phyloP scores from a whole-genome alignment of 2,329 filamentous ascomycete species.

The Cercospora zeae-maydis region DNA sequence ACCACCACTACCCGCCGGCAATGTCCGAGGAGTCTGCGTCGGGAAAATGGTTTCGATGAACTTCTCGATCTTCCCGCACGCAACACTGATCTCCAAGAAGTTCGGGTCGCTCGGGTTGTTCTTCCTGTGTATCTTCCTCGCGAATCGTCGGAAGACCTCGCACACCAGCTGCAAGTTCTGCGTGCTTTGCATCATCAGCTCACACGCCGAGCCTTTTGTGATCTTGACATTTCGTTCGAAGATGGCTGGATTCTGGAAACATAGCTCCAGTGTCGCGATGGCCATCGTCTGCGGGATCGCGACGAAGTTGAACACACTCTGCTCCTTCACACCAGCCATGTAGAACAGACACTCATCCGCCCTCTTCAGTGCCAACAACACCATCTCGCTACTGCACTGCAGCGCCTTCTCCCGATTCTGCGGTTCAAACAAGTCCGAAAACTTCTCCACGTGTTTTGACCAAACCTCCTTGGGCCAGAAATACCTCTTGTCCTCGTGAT shows the following conservation, averaged over 20 bases:
- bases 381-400: slow-evolving; percentile 88
- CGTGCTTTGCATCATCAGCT: slow-evolving; percentile 86
- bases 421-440: slow-evolving; percentile 84
- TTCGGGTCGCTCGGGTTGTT: slow-evolving; percentile 92
- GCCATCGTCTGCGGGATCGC: slow-evolving; percentile 97
- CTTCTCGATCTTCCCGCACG: slow-evolving; percentile 90
- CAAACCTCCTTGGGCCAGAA: slow-evolving; percentile 98
- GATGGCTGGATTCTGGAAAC: slow-evolving; percentile 86
- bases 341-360: slow-evolving; percentile 96
- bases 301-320: slow-evolving; percentile 98
- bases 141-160: slow-evolving; percentile 74
- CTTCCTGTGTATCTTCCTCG: slow-evolving; percentile 81
- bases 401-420: slow-evolving; percentile 74
- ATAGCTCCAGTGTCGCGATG: slow-evolving; percentile 85
- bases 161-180: slow-evolving; percentile 82
- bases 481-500: slow-evolving; percentile 77
- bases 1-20: slow-evolving; percentile 34
- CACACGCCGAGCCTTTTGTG: slow-evolving; percentile 87
- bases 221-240: slow-evolving; percentile 93
- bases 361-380: slow-evolving; percentile 81
- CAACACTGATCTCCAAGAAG: slow-evolving; percentile 85
- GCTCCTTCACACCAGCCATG: slow-evolving; percentile 88
- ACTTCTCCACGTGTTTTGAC: slow-evolving; percentile 88
- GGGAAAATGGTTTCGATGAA: slow-evolving; percentile 95
- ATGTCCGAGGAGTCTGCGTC: slow-evolving; percentile 65